A percentile compares a stretch with the other conserved stretches of the same genome.
Evolutionary conservation across 352 stramenopile species (phyloP).

Genomic region (Phytopythium vexans): DNA sequence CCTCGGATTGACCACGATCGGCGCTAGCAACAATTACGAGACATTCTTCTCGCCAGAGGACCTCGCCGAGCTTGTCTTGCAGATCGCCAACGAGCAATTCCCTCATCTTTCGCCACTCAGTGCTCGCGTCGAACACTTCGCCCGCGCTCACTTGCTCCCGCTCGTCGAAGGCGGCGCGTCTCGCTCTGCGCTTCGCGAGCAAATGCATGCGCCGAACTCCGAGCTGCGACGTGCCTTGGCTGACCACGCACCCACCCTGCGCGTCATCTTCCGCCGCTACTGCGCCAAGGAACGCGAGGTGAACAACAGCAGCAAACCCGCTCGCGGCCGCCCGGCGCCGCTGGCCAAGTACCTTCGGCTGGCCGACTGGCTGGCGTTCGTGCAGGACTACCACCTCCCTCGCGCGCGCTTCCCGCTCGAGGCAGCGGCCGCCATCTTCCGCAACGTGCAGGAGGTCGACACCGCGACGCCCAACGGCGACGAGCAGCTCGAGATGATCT

Average conservation of each 20-base stretch:
- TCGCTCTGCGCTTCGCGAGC: no score
- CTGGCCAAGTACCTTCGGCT: constrained; percentile 69
- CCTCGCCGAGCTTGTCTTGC: constrained; percentile 55
- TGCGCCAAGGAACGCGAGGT: constrained; percentile 61
- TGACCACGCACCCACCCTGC: constrained; percentile 53
- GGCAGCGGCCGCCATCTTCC: constrained; percentile 52
- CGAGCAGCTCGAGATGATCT: constrained; percentile 61
- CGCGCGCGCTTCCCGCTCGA: constrained; percentile 58
- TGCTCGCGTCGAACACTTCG: constrained; percentile 60
- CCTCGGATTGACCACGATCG: constrained; percentile 7
- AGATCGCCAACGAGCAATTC: constrained; percentile 81
- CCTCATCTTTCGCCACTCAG: constrained; percentile 46
- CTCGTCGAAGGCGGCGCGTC: background rate
- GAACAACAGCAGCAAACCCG: background rate
- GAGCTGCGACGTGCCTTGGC: constrained; percentile 56
- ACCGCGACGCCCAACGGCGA: constrained; percentile 9
- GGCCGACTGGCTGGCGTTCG: constrained; percentile 63
- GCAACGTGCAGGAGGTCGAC: constrained; percentile 47
- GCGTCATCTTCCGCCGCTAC: constrained; percentile 72
- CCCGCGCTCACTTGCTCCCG: constrained; percentile 32
- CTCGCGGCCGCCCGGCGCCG: background rate
- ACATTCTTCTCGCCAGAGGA: constrained; percentile 64
- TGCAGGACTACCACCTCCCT: constrained; percentile 68
- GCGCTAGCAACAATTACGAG: constrained; percentile 24
- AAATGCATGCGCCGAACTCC: background rate